Conservation (phyloP, 352 stramenopile species). For the Thalassiosira delicatula region DNA sequence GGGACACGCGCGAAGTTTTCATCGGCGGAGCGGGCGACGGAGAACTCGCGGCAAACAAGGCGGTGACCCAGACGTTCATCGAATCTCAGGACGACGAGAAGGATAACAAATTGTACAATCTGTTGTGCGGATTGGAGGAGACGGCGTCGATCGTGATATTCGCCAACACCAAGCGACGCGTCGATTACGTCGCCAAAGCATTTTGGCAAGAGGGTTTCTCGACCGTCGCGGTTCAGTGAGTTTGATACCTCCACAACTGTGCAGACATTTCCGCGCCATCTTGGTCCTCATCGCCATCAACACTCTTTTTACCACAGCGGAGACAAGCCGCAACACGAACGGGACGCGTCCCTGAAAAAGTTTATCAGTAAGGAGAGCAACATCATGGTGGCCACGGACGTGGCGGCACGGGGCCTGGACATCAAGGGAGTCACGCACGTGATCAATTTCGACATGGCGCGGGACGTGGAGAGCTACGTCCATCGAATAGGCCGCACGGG, state of each 20-base stretch:
- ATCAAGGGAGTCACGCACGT: constrained; percentile 90
- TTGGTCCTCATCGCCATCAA: too few species aligned
- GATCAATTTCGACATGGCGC: constrained; percentile 60
- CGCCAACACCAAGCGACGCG: constrained; percentile 17
- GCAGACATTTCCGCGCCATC: too few species aligned
- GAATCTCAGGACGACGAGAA: constrained; percentile 24
- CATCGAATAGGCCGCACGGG: constrained; percentile 92
- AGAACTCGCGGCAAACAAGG: constrained; percentile 5
- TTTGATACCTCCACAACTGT: too few species aligned
- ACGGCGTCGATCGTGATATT: constrained; percentile 96
- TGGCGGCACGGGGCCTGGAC: constrained; percentile 92
- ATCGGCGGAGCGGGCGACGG: constrained; percentile 15
- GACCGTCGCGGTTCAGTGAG: too few species aligned
- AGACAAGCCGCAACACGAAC: neutral
- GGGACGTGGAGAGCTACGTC: constrained; percentile 87
- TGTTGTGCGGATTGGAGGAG: constrained; percentile 38
- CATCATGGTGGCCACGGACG: constrained; percentile 87
- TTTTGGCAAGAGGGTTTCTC: neutral
- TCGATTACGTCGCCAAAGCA: neutral
- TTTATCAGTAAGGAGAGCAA: constrained; percentile 83
- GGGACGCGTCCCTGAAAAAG: constrained; percentile 83
- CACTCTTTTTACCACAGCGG: too few species aligned
- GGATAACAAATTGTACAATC: constrained; percentile 49
- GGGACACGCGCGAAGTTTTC: too few species aligned
- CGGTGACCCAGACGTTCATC: constrained; percentile 17